Evolutionary conservation across 768 basidiomycete species (phyloP), one percentile per base, ranked within the genome.

Genomic region (Lentinula guzmanii): DNA sequence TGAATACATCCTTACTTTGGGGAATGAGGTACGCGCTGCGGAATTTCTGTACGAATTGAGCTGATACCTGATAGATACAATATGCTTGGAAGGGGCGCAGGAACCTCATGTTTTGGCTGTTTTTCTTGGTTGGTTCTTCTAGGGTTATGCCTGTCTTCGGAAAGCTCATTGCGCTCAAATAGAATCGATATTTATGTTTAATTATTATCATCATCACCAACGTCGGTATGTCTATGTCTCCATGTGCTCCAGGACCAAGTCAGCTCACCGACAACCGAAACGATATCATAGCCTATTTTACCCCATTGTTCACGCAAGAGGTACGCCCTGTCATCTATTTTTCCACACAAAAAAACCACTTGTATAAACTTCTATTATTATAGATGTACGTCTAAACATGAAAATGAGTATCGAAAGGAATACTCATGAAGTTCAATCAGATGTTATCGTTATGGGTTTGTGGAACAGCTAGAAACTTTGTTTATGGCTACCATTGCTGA

Each of bases 101-200:
- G 41, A 56, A 56, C 13, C 37, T 39, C 37, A 39, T 13, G 37
- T 39, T 13, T 39, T 13, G 37, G 37, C 37, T 39, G 37, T 39
- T 62, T 57, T 41, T 61, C 8, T 34, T 61, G 46, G 58, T 57
- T 50, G 9, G 21, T 45, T 8, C 21, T 24, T 11, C n/a, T 0
- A 21, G 42, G 15, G 28, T 48, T 15, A 9, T 43, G 11, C 45
- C 9, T 31, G 24, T 6, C 16, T 43, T 16, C 4, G 21, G 21
- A 2, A 8, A 8, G 16, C n/a, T 9, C 9, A 45, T 11, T 15
- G 7, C 18, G 35, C 15, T 58, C 10, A 18, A 13, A 33, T 39
- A 67, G 65, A 65, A 67, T 28, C 66, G 66, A 21, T 67, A 67
- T 37, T 57, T 67, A 37, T 57, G 46, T n/a, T 58, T 63, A 16